Evolutionary conservation across 2,329 filamentous ascomycete genomes (phyloP).

Genomic region (Scedosporium apiospermum): DNA sequence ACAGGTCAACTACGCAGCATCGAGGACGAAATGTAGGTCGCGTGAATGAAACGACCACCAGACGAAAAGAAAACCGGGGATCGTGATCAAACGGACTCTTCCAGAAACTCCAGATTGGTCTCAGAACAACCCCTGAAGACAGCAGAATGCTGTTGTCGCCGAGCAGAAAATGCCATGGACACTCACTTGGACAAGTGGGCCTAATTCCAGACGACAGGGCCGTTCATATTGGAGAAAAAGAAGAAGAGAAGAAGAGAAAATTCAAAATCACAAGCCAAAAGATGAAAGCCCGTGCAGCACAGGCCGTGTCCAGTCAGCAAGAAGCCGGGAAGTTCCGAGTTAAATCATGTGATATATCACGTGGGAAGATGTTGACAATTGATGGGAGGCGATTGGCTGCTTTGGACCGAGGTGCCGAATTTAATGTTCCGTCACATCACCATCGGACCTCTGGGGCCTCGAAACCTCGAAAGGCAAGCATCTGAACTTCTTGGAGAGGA

Average conservation of each 20-base stretch:
- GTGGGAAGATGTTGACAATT: constrained; percentile 27
- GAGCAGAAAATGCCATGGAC: constrained; percentile 6
- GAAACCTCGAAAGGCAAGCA: constrained; percentile 3
- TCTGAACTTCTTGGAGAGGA: constrained; percentile 8
- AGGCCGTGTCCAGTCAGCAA: no score
- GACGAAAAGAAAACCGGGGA: constrained; percentile 34
- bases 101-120: constrained; percentile 26
- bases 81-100: constrained; percentile 49
- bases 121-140: constrained; percentile 27
- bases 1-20: background rate
- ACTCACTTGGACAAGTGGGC: background rate
- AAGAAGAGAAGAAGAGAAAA: constrained; percentile 10
- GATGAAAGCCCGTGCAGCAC: background rate
- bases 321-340: constrained; percentile 2
- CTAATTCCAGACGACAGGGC: constrained; percentile 1
- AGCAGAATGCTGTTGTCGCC: constrained; percentile 20
- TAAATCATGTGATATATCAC: constrained; percentile 18
- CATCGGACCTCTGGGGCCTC: background rate
- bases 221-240: constrained; percentile 22
- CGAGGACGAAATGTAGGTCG: constrained; percentile 37
- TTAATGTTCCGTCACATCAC: constrained; percentile 7
- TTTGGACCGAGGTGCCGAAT: constrained; percentile 34
- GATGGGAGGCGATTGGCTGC: constrained; percentile 25
- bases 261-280: background rate
- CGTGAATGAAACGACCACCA: constrained; percentile 47